Evolutionary conservation across 2,329 filamentous ascomycete species (phyloP), one percentile per base, ranked within the genome.

Genomic region (Phoma herbarum): DNA sequence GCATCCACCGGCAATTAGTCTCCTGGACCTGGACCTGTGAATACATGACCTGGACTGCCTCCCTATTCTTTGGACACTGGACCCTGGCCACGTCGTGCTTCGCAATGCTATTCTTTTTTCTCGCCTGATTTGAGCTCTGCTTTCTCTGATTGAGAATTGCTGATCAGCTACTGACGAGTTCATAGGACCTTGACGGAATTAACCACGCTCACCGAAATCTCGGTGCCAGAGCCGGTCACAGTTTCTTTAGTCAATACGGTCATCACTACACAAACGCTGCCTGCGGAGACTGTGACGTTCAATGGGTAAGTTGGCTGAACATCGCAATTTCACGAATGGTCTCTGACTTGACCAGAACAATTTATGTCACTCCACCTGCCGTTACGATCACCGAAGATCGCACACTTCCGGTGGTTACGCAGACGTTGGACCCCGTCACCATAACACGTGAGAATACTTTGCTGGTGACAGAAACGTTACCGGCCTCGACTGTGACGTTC

Each of bases 101-200:
- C 31, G 33, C 35, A 35, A n/a, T 35, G 39, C 39, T 42, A 10
- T 3, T 35, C 42, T 3, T 23, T 25, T n/a, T 42, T 35, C 42
- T 22, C 47, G n/a, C 42, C 47, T 14, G 12, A 12, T 29, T 47
- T 25, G 25, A 18, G 18, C 42, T 16, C 14, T 18, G 12, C 10
- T n/a, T 41, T 9, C 7, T 14, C 16, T 5, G 14, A 6, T 28
- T 16, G n/a, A 35, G 10, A 10, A 6, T 12, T 35, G n/a, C n/a
- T 42, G 35, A 22, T 41, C 35, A 46, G 43, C 48, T 29, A 18
- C 48, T 57, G 48, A 57, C 48, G 37, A 28, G 12, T 5, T 18
- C 14, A 20, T 26, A 57, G 54, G n/a, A 57, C 48, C 22, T 28
- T 48, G n/a, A 57, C 48, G 2, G n/a, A 45, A 29, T 20, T 50